A percentile compares a stretch with the other conserved stretches of the same genome.
phyloP scores from a whole-genome alignment of 768 basidiomycete species.

The Suillus americanus region DNA sequence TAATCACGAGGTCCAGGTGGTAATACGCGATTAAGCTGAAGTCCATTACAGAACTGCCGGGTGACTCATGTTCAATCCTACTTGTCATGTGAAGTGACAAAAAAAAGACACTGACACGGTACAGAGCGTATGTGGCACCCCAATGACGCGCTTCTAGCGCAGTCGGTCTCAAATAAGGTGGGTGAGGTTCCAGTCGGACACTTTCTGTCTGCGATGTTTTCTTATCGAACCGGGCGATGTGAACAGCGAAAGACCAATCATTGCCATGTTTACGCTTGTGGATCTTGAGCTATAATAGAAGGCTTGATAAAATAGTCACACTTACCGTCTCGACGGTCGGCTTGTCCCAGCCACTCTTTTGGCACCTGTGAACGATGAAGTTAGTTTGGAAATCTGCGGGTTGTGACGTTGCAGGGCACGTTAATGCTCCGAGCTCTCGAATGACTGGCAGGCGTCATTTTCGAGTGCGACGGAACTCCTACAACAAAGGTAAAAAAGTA shows the following conservation, averaged over 20 bases:
- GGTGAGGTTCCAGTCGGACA: conserved; percentile 73
- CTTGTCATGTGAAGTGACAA: not conserved
- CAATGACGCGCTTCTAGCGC: conserved; percentile 86
- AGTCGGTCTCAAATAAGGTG: conserved; percentile 64
- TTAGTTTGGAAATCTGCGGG: not conserved
- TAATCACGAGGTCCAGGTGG: conserved; percentile 87
- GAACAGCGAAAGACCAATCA: conserved; percentile 67
- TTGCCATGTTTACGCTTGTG: conserved; percentile 45
- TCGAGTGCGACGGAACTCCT: not conserved
- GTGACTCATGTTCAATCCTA: conserved; percentile 23
- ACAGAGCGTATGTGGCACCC: conserved; percentile 85
- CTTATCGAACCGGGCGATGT: conserved; percentile 64
- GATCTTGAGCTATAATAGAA: conserved; percentile 8
- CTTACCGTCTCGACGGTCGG: conserved; percentile 75
- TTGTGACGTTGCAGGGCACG: not conserved
- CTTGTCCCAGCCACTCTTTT: conserved; percentile 88
- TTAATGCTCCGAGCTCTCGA: not conserved
- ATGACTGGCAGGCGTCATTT: not conserved
- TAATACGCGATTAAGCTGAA: conserved; percentile 71
- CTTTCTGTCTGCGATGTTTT: conserved; percentile 69
- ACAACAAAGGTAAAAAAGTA: not conserved
- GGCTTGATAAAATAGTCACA: conserved; percentile 6
- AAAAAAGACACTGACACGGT: conserved; percentile 62
- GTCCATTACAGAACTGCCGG: conserved; percentile 68
- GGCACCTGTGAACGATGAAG: conserved; percentile 53